A percentile compares a stretch with the other conserved stretches of the same genome.
phyloP scores from a whole-genome alignment of 75 land plant genomes.

The Sequoiadendron giganteum region DNA sequence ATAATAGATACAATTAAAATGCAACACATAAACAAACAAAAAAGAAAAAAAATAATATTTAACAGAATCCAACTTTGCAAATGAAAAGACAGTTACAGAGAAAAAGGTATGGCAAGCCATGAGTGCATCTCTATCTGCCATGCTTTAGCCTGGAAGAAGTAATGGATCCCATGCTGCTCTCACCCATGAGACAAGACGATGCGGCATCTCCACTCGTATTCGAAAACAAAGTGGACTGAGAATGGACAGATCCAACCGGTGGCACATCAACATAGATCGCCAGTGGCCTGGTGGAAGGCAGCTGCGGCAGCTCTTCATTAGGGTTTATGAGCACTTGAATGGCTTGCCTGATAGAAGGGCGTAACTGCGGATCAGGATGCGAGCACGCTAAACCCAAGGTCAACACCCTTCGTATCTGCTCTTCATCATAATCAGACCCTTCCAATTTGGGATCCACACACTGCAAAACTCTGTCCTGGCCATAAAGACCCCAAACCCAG shows the following conservation, averaged over 20 bases:
- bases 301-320: not conserved
- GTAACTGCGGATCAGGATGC: conserved; percentile 44
- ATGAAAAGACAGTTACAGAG: too few species aligned
- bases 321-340: conserved; percentile 23
- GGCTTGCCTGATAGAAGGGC: conserved; percentile 56
- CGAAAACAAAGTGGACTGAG: not conserved
- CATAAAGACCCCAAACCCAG: conserved; percentile 50
- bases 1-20: too few species aligned
- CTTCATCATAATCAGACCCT: conserved; percentile 13
- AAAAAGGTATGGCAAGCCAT: too few species aligned
- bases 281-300: not conserved
- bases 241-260: not conserved
- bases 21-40: too few species aligned
- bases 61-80: too few species aligned
- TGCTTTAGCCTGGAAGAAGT: not conserved
- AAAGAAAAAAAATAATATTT: too few species aligned
- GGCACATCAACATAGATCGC: not conserved
- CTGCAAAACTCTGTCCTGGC: conserved; percentile 21
- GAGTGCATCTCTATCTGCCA: not conserved
- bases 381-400: conserved; percentile 59
- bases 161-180: not conserved
- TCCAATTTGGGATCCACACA: conserved; percentile 48
- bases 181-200: not conserved
- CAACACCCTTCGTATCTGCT: conserved; percentile 41
- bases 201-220: not conserved